Conservation (phyloP, 2,329 filamentous ascomycete genomes). For the Cercospora brassicicola region DNA sequence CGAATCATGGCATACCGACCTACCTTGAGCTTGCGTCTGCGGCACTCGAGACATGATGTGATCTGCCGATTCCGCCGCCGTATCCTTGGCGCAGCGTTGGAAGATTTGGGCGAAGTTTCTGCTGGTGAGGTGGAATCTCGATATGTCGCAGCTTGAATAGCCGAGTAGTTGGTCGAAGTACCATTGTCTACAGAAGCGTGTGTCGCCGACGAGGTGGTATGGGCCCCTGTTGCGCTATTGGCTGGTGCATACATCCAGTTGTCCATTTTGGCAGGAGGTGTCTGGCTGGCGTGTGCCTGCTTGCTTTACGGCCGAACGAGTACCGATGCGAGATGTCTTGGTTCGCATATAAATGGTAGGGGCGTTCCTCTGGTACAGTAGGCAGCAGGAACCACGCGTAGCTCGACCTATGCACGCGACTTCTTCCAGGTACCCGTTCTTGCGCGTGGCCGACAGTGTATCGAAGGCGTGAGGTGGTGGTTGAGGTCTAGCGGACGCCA, state of each 20-base stretch:
- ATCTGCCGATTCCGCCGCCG: constrained; percentile 53
- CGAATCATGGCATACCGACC: not conserved
- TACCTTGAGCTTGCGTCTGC: constrained; percentile 69
- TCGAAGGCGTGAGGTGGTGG: not conserved
- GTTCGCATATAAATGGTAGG: not conserved
- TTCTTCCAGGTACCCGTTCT: not conserved
- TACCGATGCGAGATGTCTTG: not conserved
- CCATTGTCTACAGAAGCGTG: not conserved
- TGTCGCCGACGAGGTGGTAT: not conserved
- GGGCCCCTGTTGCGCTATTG: not conserved
- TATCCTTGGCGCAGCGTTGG: constrained; percentile 20
- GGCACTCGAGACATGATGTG: constrained; percentile 68
- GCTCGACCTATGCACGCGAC: not conserved
- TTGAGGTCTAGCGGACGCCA: not conserved
- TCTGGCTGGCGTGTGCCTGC: not conserved
- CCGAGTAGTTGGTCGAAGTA: constrained; percentile 13
- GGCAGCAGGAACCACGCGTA: not conserved
- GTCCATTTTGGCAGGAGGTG: constrained; percentile 16
- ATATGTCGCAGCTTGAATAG: constrained; percentile 18
- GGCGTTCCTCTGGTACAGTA: not conserved
- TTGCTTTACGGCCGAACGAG: constrained; percentile 15
- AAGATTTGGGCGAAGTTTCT: not conserved
- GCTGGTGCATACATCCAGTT: constrained; percentile 22
- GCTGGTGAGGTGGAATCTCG: constrained; percentile 15
- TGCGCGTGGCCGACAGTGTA: not conserved